Evolutionary conservation across 83 land plant species (phyloP).

Genomic region (Diphasiastrum complanatum): DNA sequence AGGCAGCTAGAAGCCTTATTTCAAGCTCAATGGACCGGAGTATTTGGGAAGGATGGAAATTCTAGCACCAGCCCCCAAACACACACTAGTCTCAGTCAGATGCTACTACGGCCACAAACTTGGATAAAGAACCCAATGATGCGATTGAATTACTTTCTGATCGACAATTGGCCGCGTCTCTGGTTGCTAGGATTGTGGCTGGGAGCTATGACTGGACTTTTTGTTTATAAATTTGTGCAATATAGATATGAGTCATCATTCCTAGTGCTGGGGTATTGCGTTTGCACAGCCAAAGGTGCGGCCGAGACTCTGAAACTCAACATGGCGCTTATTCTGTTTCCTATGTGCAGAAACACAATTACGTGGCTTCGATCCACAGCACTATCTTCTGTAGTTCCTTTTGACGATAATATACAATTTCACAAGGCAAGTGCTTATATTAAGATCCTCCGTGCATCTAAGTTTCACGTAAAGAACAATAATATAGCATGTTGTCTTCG

Average conservation of each 20-base stretch:
- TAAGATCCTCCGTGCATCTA: not conserved
- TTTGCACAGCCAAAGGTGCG: constrained; percentile 84
- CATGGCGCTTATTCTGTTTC: constrained; percentile 92
- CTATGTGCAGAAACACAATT: constrained; percentile 85
- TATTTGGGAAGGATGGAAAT: constrained; percentile 38
- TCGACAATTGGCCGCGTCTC: constrained; percentile 70
- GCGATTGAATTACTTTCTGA: constrained; percentile 28
- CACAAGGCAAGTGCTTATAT: constrained; percentile 55
- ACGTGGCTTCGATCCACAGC: constrained; percentile 83
- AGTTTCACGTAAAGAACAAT: not conserved
- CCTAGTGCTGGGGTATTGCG: constrained; percentile 81
- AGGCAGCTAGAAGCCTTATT: constrained; percentile 84
- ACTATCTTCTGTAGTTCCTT: constrained; percentile 50
- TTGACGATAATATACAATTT: constrained; percentile 80
- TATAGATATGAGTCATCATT: constrained; percentile 55
- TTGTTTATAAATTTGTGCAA: constrained; percentile 81
- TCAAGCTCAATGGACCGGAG: constrained; percentile 36
- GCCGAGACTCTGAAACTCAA: constrained; percentile 97
- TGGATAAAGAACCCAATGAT: constrained; percentile 20
- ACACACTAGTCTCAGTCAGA: constrained; percentile 34
- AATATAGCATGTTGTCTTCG: not conserved
- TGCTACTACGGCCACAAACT: constrained; percentile 17
- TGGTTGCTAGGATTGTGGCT: constrained; percentile 81
- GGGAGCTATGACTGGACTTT: constrained; percentile 56
- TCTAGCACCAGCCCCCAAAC: constrained; percentile 49